Evolutionary conservation across 2,329 filamentous ascomycete genomes (phyloP).

Genomic region (Scedosporium apiospermum): DNA sequence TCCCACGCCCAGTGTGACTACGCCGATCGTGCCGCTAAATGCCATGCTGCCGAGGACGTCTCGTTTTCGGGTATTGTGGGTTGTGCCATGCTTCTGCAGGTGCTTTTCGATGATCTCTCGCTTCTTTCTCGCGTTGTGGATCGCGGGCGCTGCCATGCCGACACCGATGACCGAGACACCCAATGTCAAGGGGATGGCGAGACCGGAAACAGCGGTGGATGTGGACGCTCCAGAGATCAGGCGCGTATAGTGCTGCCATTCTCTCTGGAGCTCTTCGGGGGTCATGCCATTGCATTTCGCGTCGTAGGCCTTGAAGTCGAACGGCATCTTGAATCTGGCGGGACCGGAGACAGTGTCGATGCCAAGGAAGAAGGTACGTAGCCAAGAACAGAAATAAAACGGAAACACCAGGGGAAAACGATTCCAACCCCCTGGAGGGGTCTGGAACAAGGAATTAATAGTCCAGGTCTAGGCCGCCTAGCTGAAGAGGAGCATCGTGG

Average conservation of each 20-base stretch:
- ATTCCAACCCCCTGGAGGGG: too few relatives aligned
- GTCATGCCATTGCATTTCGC: conserved; percentile 25
- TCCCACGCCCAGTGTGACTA: conserved; percentile 26
- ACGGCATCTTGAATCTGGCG: conserved; percentile 20
- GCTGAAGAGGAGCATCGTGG: too few relatives aligned
- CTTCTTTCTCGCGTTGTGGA: conserved; percentile 32
- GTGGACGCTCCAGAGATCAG: conserved; percentile 29
- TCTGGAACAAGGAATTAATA: too few relatives aligned
- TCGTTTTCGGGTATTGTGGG: conserved; percentile 28
- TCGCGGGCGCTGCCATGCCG: conserved; percentile 25
- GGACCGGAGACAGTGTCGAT: background rate
- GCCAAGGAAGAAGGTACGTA: background rate
- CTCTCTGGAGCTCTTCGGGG: conserved; percentile 26
- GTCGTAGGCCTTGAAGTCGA: conserved; percentile 29
- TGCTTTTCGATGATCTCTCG: conserved; percentile 29
- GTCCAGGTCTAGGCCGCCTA: too few relatives aligned
- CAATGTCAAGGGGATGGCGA: conserved; percentile 27
- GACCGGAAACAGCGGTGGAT: conserved; percentile 26
- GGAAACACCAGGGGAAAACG: background rate
- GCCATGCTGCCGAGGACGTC: conserved; percentile 29
- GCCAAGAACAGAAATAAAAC: background rate
- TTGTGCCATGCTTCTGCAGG: conserved; percentile 21
- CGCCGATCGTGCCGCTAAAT: conserved; percentile 24
- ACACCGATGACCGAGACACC: conserved; percentile 29
- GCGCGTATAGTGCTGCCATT: conserved; percentile 33